Evolutionary conservation across 1,139 yeast species (phyloP).

Genomic region (Arxiozyma telluris): DNA sequence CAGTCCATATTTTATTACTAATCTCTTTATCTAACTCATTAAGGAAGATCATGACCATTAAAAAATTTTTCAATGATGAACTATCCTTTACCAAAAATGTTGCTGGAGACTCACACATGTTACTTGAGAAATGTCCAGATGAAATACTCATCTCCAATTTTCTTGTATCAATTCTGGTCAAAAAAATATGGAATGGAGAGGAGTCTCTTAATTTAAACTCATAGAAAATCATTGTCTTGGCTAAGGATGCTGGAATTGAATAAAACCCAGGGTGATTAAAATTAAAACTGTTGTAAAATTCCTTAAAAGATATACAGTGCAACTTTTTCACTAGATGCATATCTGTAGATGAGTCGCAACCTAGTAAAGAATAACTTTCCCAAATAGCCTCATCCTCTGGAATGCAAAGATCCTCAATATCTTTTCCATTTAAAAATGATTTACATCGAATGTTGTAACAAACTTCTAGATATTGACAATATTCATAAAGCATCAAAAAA

Average conservation of each 20-base stretch:
- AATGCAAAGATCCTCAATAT: slow-evolving; percentile 22
- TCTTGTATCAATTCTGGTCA: slow-evolving; percentile 26
- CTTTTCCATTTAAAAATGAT: slow-evolving; percentile 18
- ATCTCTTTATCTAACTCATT: slow-evolving; percentile 18
- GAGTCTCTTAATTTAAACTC: slow-evolving; percentile 20
- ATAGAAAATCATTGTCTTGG: slow-evolving; percentile 22
- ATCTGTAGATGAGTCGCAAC: not conserved
- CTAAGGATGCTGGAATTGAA: slow-evolving; percentile 25
- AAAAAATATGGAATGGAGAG: slow-evolving; percentile 22
- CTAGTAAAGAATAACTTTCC: slow-evolving; percentile 21
- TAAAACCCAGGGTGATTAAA: slow-evolving; percentile 23
- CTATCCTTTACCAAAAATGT: slow-evolving; percentile 13
- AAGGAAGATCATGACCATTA: slow-evolving; percentile 26
- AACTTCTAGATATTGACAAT: slow-evolving; percentile 37
- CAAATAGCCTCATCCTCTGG: slow-evolving; percentile 33
- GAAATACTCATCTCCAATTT: slow-evolving; percentile 23
- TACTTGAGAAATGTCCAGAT: slow-evolving; percentile 3
- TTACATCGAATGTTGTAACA: slow-evolving; percentile 36
- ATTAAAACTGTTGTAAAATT: slow-evolving; percentile 26
- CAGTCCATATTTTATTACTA: slow-evolving; percentile 21
- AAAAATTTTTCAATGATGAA: slow-evolving; percentile 20
- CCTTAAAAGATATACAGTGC: slow-evolving; percentile 17
- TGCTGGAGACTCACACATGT: slow-evolving; percentile 3
- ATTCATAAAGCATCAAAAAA: slow-evolving; percentile 39
- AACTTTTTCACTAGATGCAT: slow-evolving; percentile 11